Percentiles rank a stretch among this genome's conserved stretches.
Conservation (phyloP, 129 eudicot genomes). For the Flaveria sonorensis region DNA sequence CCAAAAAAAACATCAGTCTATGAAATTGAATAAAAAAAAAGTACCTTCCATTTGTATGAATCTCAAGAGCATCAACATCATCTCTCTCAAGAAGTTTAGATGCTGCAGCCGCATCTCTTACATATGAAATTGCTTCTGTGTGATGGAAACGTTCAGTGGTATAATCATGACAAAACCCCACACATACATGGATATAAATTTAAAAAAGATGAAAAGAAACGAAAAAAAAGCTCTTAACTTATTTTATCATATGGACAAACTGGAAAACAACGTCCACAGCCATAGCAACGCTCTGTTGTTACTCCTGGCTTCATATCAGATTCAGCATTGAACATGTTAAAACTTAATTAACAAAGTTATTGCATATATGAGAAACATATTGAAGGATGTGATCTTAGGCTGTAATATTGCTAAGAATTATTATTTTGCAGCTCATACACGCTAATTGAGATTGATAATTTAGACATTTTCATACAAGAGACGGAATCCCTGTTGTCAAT, state of each 20-base stretch:
- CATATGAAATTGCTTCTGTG: constrained; percentile 59
- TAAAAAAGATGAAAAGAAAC: neutral
- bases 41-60: constrained; percentile 96
- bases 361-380: neutral
- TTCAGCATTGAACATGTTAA: constrained; percentile 13
- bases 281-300: constrained; percentile 83
- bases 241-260: constrained; percentile 97
- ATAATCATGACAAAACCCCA: neutral
- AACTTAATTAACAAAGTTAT: constrained; percentile 1
- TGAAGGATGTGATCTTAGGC: neutral
- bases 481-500: no score
- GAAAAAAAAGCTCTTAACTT: constrained; percentile 49
- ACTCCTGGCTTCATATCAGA: constrained; percentile 69
- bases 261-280: constrained; percentile 95
- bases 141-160: constrained; percentile 22
- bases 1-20: neutral
- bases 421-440: neutral
- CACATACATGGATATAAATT: neutral
- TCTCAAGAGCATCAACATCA: constrained; percentile 91
- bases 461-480: neutral
- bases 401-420: neutral
- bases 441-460: neutral
- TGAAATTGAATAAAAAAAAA: neutral
- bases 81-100: constrained; percentile 70
- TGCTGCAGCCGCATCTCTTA: constrained; percentile 73